Conservation (phyloP, 495 filamentous ascomycete species). For the Lindgomyces ingoldianus region DNA sequence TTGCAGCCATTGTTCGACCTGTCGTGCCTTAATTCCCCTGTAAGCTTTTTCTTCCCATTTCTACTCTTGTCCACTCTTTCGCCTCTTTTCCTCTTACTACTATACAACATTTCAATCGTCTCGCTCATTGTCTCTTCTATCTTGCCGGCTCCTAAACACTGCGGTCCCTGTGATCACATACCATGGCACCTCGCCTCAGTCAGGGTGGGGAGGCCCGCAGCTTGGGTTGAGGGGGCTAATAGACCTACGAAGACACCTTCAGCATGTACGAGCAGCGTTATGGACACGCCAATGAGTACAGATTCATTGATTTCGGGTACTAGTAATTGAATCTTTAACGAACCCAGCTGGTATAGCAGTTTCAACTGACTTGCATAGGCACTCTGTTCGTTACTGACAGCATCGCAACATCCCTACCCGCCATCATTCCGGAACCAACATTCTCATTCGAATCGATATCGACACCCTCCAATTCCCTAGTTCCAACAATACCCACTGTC, state of each 20-base stretch:
- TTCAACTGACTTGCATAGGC: not conserved
- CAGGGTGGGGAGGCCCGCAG: constrained; percentile 4
- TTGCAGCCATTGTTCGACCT: constrained; percentile 41
- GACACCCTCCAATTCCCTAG: too few relatives aligned
- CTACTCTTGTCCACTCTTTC: constrained; percentile 8
- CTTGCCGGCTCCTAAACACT: constrained; percentile 1
- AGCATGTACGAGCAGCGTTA: constrained; percentile 4
- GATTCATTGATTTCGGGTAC: not conserved
- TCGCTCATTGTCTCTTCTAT: constrained; percentile 1
- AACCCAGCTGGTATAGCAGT: not conserved
- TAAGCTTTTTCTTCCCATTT: constrained; percentile 8
- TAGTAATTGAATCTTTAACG: constrained; percentile 6
- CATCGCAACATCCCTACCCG: not conserved
- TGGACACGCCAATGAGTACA: not conserved
- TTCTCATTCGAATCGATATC: not conserved
- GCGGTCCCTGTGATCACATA: constrained; percentile 6
- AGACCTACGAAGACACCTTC: constrained; percentile 6
- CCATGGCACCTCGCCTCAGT: not conserved
- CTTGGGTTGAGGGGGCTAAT: constrained; percentile 21
- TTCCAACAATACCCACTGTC: not conserved
- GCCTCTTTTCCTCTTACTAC: constrained; percentile 12
- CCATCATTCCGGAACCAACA: not conserved
- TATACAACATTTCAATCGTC: constrained; percentile 18
- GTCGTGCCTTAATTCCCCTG: constrained; percentile 30
- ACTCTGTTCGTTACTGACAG: not conserved